Conservation (phyloP, 768 basidiomycete species). For the Russula compacta region DNA sequence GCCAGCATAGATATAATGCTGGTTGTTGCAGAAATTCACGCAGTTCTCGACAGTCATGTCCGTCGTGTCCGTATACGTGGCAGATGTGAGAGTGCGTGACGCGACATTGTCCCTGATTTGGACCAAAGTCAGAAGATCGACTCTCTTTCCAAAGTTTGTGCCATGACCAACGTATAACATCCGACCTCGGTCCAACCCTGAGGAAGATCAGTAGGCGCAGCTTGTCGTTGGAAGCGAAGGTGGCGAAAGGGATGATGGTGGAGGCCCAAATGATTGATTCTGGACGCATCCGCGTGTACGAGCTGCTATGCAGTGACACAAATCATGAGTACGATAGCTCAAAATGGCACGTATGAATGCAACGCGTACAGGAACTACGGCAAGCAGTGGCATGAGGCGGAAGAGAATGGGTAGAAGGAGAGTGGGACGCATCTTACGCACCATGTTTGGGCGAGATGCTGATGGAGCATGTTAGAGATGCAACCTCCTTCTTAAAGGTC, state of each 20-base stretch:
- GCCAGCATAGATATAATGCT: slow-evolving; percentile 54
- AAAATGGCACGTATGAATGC: neutral
- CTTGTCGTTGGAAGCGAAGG: slow-evolving; percentile 1
- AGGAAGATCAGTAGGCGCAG: slow-evolving; percentile 33
- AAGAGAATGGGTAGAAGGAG: neutral
- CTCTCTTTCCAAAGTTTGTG: neutral
- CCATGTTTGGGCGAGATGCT: slow-evolving; percentile 2
- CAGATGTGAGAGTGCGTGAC: slow-evolving; percentile 49
- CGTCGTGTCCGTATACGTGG: slow-evolving; percentile 35
- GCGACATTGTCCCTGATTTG: slow-evolving; percentile 42
- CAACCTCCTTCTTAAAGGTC: slow-evolving; percentile 9
- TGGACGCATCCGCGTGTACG: neutral
- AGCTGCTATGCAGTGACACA: neutral
- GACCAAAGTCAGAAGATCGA: slow-evolving; percentile 26
- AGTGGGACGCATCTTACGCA: slow-evolving; percentile 13
- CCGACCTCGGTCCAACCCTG: slow-evolving; percentile 48
- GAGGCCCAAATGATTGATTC: neutral
- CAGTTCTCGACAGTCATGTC: slow-evolving; percentile 56
- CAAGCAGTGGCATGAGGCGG: neutral
- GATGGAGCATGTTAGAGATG: neutral
- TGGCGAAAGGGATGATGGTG: neutral
- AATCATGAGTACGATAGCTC: neutral
- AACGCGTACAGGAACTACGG: neutral
- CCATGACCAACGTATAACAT: slow-evolving; percentile 46
- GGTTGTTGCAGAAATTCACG: slow-evolving; percentile 36